Conservation (phyloP, 106 monocot genomes). For the Alisma plantagoaquatica region DNA sequence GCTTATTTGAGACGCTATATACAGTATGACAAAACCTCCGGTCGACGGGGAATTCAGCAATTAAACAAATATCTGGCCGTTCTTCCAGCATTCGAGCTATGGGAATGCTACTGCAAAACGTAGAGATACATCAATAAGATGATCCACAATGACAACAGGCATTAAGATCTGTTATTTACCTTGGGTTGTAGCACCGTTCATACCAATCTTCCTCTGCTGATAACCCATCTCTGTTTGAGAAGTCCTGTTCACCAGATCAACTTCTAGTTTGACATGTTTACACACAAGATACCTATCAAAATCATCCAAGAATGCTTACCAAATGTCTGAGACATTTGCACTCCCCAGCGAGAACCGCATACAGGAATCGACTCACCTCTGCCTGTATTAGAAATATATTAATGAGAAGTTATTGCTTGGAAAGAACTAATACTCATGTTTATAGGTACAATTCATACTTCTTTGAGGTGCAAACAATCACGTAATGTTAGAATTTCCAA, state of each 20-base stretch:
- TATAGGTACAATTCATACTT: slow-evolving; percentile 26
- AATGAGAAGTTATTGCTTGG: neutral
- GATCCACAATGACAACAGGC: neutral
- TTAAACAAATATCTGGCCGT: slow-evolving; percentile 32
- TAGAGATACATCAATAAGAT: neutral
- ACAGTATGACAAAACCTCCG: slow-evolving; percentile 16
- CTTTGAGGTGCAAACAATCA: slow-evolving; percentile 73
- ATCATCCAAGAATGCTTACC: slow-evolving; percentile 8
- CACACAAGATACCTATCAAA: neutral
- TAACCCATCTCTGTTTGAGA: slow-evolving; percentile 58
- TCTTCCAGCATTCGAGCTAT: slow-evolving; percentile 27
- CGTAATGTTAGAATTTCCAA: slow-evolving; percentile 60
- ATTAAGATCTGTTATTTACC: slow-evolving; percentile 19
- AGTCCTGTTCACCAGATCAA: slow-evolving; percentile 22
- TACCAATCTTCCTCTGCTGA: slow-evolving; percentile 42
- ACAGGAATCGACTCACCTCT: slow-evolving; percentile 44
- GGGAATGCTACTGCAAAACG: slow-evolving; percentile 17
- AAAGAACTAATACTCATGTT: neutral
- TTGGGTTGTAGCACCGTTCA: slow-evolving; percentile 22
- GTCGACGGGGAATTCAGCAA: slow-evolving; percentile 36
- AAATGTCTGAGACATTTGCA: slow-evolving; percentile 33
- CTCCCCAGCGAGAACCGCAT: slow-evolving; percentile 34
- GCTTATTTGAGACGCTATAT: neutral
- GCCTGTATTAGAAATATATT: slow-evolving; percentile 17
- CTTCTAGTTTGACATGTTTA: neutral